Evolutionary conservation across 2,329 filamentous ascomycete species (phyloP), one percentile per base, ranked within the genome.

Genomic region (Xylaria digitata): DNA sequence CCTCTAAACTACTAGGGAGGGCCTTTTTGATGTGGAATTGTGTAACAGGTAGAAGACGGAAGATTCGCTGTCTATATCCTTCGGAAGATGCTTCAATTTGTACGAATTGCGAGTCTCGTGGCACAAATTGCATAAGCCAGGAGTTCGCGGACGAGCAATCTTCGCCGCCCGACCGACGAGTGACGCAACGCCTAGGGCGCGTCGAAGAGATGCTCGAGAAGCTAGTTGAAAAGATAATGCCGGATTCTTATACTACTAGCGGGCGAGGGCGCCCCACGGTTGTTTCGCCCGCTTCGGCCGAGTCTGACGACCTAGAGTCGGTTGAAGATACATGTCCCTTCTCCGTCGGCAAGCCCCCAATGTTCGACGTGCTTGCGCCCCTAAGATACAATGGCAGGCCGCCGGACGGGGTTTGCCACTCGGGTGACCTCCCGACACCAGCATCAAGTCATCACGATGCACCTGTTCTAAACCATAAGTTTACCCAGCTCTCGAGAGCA

Each of bases 201-300:
- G 77, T 86, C 2, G 84, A 86, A 70, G 76, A 78, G 30, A 77
- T 85, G 70, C 81, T 85, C 75, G 80, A 83, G 72, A 79, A 77
- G 61, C 72, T 86, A 0, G 79, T 83, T 56, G 78, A 81, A n/a
- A 78, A 77, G 42, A 76, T 80, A 46, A 68, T 78, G 54, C 74
- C 75, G 1, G 69, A 75, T 40, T 66, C 67, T 72, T 71, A 72
- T 75, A 67, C 56, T 45, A 17, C 66, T 73, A 23, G 9, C 65
- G 26, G 9, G 63, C 76, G 43, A 70, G 67, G 32, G 72, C 72
- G 52, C 68, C 68, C 5, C 68, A 74, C 49, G 68, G 72, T n/a
- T 67, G 69, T 26, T 74, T 76, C 67, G 73, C 73, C 59, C 66
- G 69, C 61, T 60, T 73, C 76, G 57, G 59, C 66, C 63, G 69